Base-by-base conservation (phyloP, 139 green algal species). In the Micractinium sp. region DNA sequence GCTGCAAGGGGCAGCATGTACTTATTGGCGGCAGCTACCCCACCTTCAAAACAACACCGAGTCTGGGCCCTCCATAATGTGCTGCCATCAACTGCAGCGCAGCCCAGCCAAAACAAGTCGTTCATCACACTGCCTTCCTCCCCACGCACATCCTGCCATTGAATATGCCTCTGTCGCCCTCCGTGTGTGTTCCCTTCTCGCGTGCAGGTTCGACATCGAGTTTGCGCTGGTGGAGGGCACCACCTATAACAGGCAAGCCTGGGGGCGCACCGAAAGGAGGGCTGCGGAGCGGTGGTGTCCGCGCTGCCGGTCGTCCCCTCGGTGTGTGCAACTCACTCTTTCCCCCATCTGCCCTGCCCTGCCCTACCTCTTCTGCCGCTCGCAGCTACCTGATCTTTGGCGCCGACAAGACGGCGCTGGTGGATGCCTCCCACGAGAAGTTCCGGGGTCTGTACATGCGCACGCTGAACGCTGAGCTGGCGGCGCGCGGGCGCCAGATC, bases 371-470 rank as follows among this genome's bases (percentile, higher is more conserved):
- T 69, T 99, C 97, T 69, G 99, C 97, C 56, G 99, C 99, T 95
- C 99, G 99, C 91, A 95, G 94, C 20, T 99, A 97, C 95, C 93
- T 99, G 77, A 98, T 99, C 92, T 96, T 96, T 81, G 97, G 97
- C 35, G 93, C 87, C 1, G 91, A 97, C 25, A 97, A 98, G 92
- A 98, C 94, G 0, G 97, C 97, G 0, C 93, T 99, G 56, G 94
- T 99, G 27, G 97, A 99, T 81, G 94, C 95, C 41, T 97, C 92
- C 29, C 97, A 99, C 90, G 98, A 99, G 92, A 99, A 99, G 94
- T 99, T 99, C 93, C 89, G 93, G 31, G 91, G 93, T 36, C 92
- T 98, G 41, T 99, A 97, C 94, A 92, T 99, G 83, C 60, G 86
- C 36, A 92, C 93, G 1, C 91, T 97, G 1, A 88, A 94, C 60